Evolutionary conservation across 1,139 yeast species (phyloP).

Genomic region (Wickerhamomyces sp.): DNA sequence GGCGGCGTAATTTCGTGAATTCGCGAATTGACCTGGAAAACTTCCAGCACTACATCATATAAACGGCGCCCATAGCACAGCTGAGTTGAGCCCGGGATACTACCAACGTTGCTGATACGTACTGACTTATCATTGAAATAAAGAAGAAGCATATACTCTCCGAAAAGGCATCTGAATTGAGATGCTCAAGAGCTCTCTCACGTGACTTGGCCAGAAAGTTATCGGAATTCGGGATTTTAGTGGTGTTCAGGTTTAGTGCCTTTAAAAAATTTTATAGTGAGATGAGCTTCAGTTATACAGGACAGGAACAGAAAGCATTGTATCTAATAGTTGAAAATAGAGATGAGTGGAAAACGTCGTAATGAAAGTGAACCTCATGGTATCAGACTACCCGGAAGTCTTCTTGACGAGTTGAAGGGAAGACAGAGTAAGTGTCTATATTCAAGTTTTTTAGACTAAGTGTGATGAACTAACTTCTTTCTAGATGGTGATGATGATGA

Average conservation of each 20-base stretch:
- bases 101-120: no score
- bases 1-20: no score
- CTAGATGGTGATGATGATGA: slow-evolving; percentile 23
- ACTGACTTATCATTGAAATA: no score
- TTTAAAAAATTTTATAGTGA: slow-evolving; percentile 6
- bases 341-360: slow-evolving; percentile 1
- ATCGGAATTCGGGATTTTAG: neutral
- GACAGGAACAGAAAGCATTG: neutral
- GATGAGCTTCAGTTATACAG: slow-evolving; percentile 9
- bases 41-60: no score
- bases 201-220: no score
- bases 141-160: no score
- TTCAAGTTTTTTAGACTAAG: neutral
- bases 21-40: no score
- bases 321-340: neutral
- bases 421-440: slow-evolving; percentile 35
- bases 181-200: no score
- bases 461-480: neutral
- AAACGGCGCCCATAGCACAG: no score
- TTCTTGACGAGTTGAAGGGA: slow-evolving; percentile 58
- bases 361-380: slow-evolving; percentile 32
- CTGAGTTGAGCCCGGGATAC: no score
- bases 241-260: neutral
- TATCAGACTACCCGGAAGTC: slow-evolving; percentile 60
- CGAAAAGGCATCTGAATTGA: no score